A percentile compares a stretch with the other conserved stretches of the same genome.
These are phyloP conservation scores for Calonectria pseudoturangicola DNA, from an alignment of 2,329 filamentous ascomycete genomes.

Conservation along the genomic window DNA sequence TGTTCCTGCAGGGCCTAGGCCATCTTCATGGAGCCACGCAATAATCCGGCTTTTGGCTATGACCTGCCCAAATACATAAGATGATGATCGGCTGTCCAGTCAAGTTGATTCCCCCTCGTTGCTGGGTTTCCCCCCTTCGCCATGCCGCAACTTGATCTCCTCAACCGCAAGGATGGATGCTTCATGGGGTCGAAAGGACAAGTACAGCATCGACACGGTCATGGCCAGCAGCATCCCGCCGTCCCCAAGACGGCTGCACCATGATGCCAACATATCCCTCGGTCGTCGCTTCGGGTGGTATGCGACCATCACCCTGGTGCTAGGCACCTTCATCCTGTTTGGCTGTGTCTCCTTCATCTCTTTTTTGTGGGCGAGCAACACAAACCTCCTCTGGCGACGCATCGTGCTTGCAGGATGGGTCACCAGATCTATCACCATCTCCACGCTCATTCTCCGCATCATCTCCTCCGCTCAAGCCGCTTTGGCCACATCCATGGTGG, in stretches of 20 bases:
- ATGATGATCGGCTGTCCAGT: background rate
- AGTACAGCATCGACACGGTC: background rate
- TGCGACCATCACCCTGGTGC: background rate
- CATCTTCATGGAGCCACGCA: background rate
- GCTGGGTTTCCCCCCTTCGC: slow-evolving; percentile 4
- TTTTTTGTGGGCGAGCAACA: background rate
- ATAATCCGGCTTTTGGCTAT: background rate
- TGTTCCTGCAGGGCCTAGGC: background rate
- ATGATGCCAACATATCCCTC: background rate
- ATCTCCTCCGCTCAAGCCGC: background rate
- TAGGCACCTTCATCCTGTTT: background rate
- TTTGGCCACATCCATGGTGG: slow-evolving; percentile 1
- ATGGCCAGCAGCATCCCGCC: background rate
- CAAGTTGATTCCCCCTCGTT: background rate
- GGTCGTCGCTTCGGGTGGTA: slow-evolving; percentile 3
- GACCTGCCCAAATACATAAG: background rate
- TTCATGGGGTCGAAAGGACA: background rate
- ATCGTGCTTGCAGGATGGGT: background rate
- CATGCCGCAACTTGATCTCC: background rate
- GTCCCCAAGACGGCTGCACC: background rate
- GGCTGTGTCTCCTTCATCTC: background rate
- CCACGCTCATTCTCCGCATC: background rate
- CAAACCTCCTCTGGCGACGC: background rate
- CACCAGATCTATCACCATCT: slow-evolving; percentile 9
- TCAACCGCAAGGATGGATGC: background rate